Base-by-base conservation (phyloP, 306 rosid genomes). In the Prinsepia uniflora region DNA sequence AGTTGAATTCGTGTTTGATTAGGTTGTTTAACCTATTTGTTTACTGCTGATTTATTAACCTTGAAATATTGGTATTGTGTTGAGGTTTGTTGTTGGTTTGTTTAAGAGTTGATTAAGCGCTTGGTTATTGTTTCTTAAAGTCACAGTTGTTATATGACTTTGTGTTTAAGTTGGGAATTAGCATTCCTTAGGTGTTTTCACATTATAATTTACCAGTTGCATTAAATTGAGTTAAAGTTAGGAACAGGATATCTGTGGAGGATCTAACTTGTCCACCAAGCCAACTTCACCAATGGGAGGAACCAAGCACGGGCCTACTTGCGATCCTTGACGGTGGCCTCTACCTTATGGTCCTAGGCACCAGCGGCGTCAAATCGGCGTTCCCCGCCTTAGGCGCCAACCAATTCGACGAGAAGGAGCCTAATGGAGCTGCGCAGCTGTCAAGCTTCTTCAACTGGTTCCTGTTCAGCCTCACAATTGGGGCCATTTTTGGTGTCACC, bases 371-470 rank as follows among this genome's bases (percentile, higher is more conserved):
- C 63, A 92, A 89, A 72, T 85, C 89, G 4, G 90, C 94, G 24
- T 75, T 92, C 66, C 95, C 96, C 2, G 84, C 95, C 15, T 78
- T 89, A 54, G 98, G 98, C 14, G 96, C 96, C 22, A 92, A 92
- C 48, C 98, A 92, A 53, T 89, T 89, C 73, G 86, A 87, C 47
- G 90, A 72, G 4, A 81, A 77, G 40, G 85, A 87, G 75, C 98
- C 96, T 7, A 80, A 83, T 10, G 92, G 83, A 58, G 88, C 88
- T 9, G 36, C 82, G 17, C 80, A 83, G 58, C 4, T 89, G 1
- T 92, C 98, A 8, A 92, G 98, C 78, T 92, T 86, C 71, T 92
- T 92, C 82, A 89, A 89, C 74, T 92, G 95, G 95, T 83, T 92
- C 80, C 62, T 92, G 79, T 72, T 92, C 56, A 92, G 96, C 72